A percentile compares a stretch with the other conserved stretches of the same genome.
Evolutionary conservation across 169 alveolate genomes (phyloP).

Genomic region (Cryptosporidium viatorum): DNA sequence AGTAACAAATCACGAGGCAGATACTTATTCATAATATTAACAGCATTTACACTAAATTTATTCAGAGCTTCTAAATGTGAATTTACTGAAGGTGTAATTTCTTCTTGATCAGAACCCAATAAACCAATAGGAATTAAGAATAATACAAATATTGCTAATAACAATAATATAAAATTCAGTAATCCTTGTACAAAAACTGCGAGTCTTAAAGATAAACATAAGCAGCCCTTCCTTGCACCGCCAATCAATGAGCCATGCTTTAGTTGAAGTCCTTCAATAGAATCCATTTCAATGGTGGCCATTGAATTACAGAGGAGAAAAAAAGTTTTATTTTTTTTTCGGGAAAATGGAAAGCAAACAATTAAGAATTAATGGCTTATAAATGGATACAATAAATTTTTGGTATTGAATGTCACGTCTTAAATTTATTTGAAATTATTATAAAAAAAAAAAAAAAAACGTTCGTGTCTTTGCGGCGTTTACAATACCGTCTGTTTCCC

Average conservation of each 20-base stretch:
- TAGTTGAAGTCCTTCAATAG: constrained; percentile 58
- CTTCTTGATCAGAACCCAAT: background rate
- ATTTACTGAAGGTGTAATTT: background rate
- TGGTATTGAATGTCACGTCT: constrained; percentile 49
- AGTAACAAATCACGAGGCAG: background rate
- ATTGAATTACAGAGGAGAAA: constrained; percentile 5
- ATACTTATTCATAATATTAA: background rate
- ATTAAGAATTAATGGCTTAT: background rate
- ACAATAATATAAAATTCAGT: background rate
- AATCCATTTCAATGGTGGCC: constrained; percentile 53
- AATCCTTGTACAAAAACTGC: constrained; percentile 42
- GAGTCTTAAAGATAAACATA: constrained; percentile 56
- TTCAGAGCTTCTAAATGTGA: background rate
- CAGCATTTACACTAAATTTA: background rate
- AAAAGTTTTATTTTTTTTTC: background rate
- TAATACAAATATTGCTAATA: background rate
- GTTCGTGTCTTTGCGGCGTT: constrained; percentile 57
- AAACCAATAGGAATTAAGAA: constrained; percentile 21
- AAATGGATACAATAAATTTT: constrained; percentile 10
- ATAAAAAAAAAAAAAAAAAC: constrained; percentile 1
- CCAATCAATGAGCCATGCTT: constrained; percentile 74
- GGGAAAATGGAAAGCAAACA: background rate
- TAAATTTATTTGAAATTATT: constrained; percentile 21
- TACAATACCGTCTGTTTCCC: constrained; percentile 12
- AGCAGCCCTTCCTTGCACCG: constrained; percentile 72